Conservation (phyloP, 2,329 filamentous ascomycete genomes). For the Leptosphaerulina australis region DNA sequence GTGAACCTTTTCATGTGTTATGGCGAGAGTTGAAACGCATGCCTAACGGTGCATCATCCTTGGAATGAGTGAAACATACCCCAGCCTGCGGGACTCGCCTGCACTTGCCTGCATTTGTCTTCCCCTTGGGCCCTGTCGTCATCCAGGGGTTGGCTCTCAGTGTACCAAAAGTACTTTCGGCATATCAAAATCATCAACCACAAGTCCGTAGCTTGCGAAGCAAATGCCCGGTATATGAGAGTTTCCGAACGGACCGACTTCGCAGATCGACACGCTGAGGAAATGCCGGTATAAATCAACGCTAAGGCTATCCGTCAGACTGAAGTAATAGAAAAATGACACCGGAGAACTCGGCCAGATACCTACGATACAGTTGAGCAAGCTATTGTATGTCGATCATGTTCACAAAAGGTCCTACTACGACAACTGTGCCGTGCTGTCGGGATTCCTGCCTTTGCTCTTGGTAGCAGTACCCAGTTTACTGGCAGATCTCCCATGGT, state of each 20-base stretch:
- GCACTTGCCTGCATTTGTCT: background rate
- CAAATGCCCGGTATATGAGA: background rate
- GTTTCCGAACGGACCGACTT: background rate
- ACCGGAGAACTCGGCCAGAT: background rate
- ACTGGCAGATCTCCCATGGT: background rate
- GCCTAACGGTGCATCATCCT: slow-evolving; percentile 3
- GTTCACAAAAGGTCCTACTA: background rate
- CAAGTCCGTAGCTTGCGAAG: background rate
- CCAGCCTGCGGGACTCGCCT: slow-evolving; percentile 8
- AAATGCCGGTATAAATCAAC: background rate
- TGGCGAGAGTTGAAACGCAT: slow-evolving; percentile 1
- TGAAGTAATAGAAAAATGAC: background rate
- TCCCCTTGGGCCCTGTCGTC: background rate
- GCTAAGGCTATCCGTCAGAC: slow-evolving; percentile 5
- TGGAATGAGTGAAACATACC: slow-evolving; percentile 2
- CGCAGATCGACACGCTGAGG: background rate
- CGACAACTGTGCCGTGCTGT: background rate
- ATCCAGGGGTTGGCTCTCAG: background rate
- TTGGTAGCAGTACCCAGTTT: background rate
- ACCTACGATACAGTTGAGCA: background rate
- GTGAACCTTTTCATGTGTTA: slow-evolving; percentile 1
- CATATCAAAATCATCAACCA: background rate
- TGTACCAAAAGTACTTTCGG: background rate
- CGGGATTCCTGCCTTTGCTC: slow-evolving; percentile 2
- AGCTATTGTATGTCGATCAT: slow-evolving; percentile 1